These are phyloP conservation scores for Rubroshorea leprosula DNA, from an alignment of 345 rosid genomes.

Conservation along the genomic window DNA sequence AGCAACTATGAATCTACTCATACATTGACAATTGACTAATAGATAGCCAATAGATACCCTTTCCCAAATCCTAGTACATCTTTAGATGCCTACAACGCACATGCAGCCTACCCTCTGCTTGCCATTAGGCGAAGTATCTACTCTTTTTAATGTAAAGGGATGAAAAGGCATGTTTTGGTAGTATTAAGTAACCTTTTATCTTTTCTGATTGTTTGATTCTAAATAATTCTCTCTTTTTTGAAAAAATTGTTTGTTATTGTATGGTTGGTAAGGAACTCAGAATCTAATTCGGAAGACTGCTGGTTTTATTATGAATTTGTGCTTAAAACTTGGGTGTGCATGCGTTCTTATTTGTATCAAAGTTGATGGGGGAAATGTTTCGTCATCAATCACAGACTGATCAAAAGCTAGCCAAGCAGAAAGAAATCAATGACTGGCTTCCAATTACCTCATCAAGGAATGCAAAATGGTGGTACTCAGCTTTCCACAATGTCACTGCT, in stretches of 20 bases:
- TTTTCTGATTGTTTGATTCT: neutral
- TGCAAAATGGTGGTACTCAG: constrained; percentile 81
- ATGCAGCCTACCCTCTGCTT: neutral
- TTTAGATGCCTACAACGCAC: neutral
- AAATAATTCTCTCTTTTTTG: neutral
- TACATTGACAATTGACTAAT: no score
- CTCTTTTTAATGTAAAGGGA: neutral
- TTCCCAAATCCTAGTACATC: neutral
- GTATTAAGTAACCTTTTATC: constrained; percentile 1
- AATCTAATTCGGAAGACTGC: neutral
- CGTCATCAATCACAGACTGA: constrained; percentile 17
- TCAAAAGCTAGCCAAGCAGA: constrained; percentile 33
- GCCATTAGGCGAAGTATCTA: neutral
- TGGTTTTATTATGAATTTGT: neutral
- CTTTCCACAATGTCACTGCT: constrained; percentile 88
- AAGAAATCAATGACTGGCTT: constrained; percentile 58
- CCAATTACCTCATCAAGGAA: constrained; percentile 69
- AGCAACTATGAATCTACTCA: no score
- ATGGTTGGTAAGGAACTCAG: neutral
- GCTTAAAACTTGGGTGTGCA: neutral
- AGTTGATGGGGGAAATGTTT: neutral
- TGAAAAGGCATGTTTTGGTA: constrained; percentile 7
- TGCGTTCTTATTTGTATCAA: neutral
- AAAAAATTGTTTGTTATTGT: no score
- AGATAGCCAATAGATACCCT: neutral